Evolutionary conservation across 177 flowering plant species (phyloP).

Genomic region (Vitis hybrid): DNA sequence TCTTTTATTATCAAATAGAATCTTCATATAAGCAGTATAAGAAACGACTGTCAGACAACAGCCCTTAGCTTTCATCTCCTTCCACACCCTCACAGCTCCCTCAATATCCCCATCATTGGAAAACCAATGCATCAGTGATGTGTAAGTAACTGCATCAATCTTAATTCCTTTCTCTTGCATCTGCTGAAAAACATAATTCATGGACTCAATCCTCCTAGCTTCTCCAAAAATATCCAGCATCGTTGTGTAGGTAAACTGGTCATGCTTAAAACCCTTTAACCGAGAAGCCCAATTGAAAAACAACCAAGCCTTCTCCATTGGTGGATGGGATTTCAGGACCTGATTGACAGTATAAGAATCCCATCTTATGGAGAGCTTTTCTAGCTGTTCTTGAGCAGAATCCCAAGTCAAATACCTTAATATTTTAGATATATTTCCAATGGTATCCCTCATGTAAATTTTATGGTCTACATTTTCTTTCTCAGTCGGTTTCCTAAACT

Average conservation of each 20-base stretch:
- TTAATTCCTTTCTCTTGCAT: conserved; percentile 74
- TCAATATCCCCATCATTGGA: conserved; percentile 75
- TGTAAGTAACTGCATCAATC: conserved; percentile 76
- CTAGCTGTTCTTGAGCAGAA: conserved; percentile 59
- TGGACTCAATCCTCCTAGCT: conserved; percentile 81
- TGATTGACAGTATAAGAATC: conserved; percentile 81
- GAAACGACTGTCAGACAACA: conserved; percentile 82
- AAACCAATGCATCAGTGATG: conserved; percentile 82
- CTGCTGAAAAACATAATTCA: conserved; percentile 66
- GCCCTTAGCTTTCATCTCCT: conserved; percentile 68
- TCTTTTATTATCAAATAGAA: conserved; percentile 59
- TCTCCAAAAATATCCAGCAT: conserved; percentile 97
- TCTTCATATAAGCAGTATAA: conserved; percentile 93
- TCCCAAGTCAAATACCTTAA: conserved; percentile 79
- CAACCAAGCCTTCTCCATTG: conserved; percentile 93
- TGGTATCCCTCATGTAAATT: conserved; percentile 51
- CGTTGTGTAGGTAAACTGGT: conserved; percentile 89
- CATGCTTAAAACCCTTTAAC: conserved; percentile 76
- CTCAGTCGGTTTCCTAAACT: conserved; percentile 6
- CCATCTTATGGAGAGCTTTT: conserved; percentile 58
- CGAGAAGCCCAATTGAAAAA: conserved; percentile 78
- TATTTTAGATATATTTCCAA: conserved; percentile 51
- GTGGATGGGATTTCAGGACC: conserved; percentile 88
- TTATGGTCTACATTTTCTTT: conserved; percentile 30
- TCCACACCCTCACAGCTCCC: conserved; percentile 63